Percentiles rank a stretch among this genome's conserved stretches.
Evolutionary conservation across 1,284 basidiomycete species (phyloP).

Genomic region (Malassezia furfur): DNA sequence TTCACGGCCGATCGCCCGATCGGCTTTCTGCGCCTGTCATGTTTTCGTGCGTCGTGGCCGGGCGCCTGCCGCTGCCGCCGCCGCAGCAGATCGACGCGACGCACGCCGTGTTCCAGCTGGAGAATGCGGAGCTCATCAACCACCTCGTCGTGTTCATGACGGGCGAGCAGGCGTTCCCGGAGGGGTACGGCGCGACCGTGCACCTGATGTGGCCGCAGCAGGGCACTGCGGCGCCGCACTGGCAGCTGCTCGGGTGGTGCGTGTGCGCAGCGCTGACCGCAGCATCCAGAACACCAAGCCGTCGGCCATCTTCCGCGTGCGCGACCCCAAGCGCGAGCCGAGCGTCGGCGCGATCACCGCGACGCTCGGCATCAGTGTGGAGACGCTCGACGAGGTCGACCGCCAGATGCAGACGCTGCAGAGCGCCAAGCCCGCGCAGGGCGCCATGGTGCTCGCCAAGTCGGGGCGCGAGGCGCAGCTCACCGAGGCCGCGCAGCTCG

Average conservation of each 20-base stretch:
- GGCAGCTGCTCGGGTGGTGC: slow-evolving; percentile 39
- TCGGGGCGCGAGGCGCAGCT: slow-evolving; percentile 20
- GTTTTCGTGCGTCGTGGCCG: slow-evolving; percentile 45
- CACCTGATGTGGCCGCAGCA: slow-evolving; percentile 34
- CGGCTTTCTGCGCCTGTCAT: slow-evolving; percentile 17
- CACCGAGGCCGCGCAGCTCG: slow-evolving; percentile 32
- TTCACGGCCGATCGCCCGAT: not conserved
- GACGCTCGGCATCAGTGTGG: slow-evolving; percentile 39
- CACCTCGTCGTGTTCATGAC: slow-evolving; percentile 46
- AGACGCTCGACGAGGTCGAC: slow-evolving; percentile 32
- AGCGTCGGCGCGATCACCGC: slow-evolving; percentile 19
- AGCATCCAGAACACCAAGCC: slow-evolving; percentile 41
- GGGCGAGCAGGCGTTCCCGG: slow-evolving; percentile 38
- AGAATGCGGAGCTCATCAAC: slow-evolving; percentile 28
- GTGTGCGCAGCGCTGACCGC: slow-evolving; percentile 3
- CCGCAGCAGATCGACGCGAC: slow-evolving; percentile 44
- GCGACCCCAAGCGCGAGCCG: slow-evolving; percentile 9
- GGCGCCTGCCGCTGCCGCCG: slow-evolving; percentile 33
- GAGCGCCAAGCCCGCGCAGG: not conserved
- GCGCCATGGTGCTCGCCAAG: not conserved
- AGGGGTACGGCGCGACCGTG: slow-evolving; percentile 39
- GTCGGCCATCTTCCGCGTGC: slow-evolving; percentile 39
- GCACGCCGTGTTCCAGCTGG: slow-evolving; percentile 39
- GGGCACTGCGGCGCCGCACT: slow-evolving; percentile 13
- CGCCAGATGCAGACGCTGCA: slow-evolving; percentile 23